Evolutionary conservation across 805 yeast genomes (phyloP), one percentile per base, ranked within the genome.

Genomic region (Yueomyces sp.): DNA sequence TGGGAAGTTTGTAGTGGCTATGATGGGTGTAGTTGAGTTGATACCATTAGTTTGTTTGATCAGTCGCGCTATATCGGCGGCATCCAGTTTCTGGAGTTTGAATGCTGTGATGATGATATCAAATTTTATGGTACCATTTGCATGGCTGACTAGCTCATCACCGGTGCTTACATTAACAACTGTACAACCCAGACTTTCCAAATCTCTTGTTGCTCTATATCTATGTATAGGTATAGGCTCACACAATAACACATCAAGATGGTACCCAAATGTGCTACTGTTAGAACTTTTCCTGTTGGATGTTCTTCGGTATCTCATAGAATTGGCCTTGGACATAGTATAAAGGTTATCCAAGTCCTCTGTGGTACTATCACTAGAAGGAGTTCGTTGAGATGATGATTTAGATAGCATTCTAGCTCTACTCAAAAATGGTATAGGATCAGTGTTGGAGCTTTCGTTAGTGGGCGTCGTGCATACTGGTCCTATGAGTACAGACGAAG

Each of bases 201-300:
- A 65, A 48, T 79, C 70, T 46, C 72, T 74, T 38, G 77, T 72
- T 29, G 81, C 72, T 11, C 85, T 70, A 53, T 75, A 84, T 41
- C 94, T 64, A 51, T 85, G 79, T 45, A 81, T 81, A 0, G 95
- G 92, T 47, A 85, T 84, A 2, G 92, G 86, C 53, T 86, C 95
- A 61, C 96, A 87, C 11, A 86, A 67, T 40, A 90, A 65, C 4
- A 87, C 79, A 57, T 85, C 88, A 51, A 83, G 60, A 36, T 56
- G 52, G 39, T 51, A 55, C 4, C 51, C 45, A n/a, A 57, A 42
- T 12, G 50, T 56, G 30, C 48, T 48, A 32, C 49, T 49, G 1
- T 51, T 44, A 2, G 58, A 52, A 43, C 54, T 57, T 40, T 49
- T 53, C 7, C 60, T 49, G 12, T 55, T 59, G 42, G 60, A 57